Percentiles rank a stretch among this genome's conserved stretches.
Evolutionary conservation across 352 stramenopile genomes (phyloP).

Genomic region (Globisporangium yorkense): DNA sequence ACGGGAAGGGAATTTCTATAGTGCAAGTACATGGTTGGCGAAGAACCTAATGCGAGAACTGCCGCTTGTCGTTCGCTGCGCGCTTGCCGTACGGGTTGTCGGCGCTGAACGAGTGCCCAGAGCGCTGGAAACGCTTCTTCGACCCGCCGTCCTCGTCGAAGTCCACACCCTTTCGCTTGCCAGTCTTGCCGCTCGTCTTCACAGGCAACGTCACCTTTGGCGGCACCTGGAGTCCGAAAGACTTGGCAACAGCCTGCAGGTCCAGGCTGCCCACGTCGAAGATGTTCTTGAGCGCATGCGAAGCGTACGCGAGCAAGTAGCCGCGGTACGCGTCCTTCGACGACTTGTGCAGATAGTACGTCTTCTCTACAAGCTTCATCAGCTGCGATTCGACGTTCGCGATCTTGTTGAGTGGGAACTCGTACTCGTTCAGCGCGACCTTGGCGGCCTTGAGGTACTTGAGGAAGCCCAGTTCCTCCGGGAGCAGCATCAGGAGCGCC

Average conservation of each 20-base stretch:
- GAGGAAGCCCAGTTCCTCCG: constrained; percentile 97
- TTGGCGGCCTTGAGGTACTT: constrained; percentile 97
- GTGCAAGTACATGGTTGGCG: background rate
- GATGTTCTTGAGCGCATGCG: constrained; percentile 97
- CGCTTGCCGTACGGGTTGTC: constrained; percentile 43
- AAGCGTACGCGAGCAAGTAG: constrained; percentile 98
- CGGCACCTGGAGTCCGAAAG: constrained; percentile 97
- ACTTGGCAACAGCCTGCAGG: constrained; percentile 93
- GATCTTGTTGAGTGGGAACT: constrained; percentile 97
- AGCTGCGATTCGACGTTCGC: constrained; percentile 97
- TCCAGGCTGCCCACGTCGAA: constrained; percentile 98
- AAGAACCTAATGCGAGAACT: background rate
- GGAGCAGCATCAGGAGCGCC: constrained; percentile 97
- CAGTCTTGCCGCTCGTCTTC: constrained; percentile 76
- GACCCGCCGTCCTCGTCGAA: constrained; percentile 44
- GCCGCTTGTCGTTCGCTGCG: background rate
- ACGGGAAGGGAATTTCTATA: background rate
- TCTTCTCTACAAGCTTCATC: constrained; percentile 97
- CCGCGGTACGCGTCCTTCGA: constrained; percentile 97
- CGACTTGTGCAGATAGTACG: constrained; percentile 98
- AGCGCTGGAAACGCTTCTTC: constrained; percentile 61
- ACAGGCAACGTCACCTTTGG: constrained; percentile 95
- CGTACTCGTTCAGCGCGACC: constrained; percentile 98
- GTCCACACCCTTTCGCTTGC: constrained; percentile 62
- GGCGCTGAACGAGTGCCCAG: constrained; percentile 96